Conservation (phyloP, 2,329 filamentous ascomycete genomes). For the Talaromyces sp. region DNA sequence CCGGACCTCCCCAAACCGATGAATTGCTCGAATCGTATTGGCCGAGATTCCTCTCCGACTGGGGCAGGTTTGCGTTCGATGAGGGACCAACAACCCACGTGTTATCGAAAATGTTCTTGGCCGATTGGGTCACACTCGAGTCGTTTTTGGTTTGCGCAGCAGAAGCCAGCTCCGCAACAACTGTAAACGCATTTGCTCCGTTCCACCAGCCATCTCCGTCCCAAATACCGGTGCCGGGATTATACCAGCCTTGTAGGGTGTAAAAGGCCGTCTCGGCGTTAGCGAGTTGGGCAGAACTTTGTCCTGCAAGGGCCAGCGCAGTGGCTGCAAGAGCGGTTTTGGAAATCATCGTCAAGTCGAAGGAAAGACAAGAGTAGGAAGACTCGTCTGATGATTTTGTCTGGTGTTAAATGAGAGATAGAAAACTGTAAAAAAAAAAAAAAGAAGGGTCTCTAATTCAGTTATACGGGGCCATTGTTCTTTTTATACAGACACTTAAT, state of each 20-base stretch:
- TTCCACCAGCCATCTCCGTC: conserved; percentile 11
- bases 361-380: background rate
- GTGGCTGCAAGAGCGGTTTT: background rate
- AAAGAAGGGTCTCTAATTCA: background rate
- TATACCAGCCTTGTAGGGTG: conserved; percentile 10
- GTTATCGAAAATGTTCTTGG: conserved; percentile 3
- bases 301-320: background rate
- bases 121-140: conserved; percentile 2
- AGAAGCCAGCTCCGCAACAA: conserved; percentile 8
- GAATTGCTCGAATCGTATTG: background rate
- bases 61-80: background rate
- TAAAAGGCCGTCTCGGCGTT: conserved; percentile 3
- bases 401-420: background rate
- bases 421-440: background rate
- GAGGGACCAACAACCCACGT: conserved; percentile 6
- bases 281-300: conserved; percentile 1
- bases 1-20: conserved; percentile 5
- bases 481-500: background rate
- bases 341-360: background rate
- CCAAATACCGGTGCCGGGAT: conserved; percentile 3
- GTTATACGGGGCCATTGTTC: background rate
- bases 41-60: background rate
- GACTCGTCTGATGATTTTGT: background rate
- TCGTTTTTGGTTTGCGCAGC: background rate
- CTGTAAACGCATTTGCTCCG: conserved; percentile 8